phyloP scores from a whole-genome alignment of 23 red algal genomes.

The Agarophyton chilense region DNA sequence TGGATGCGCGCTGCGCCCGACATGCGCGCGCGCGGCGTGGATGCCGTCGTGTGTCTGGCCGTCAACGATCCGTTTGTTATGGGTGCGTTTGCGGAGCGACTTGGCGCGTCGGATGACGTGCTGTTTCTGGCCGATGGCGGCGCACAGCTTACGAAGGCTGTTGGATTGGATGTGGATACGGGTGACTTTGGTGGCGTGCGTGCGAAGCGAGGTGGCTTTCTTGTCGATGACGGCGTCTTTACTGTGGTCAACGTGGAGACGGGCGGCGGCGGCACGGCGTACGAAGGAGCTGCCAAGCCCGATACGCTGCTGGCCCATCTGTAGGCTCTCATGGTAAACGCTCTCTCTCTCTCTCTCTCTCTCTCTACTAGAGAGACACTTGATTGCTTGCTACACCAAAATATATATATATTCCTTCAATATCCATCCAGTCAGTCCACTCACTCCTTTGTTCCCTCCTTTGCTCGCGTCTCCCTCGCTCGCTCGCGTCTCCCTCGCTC shows the following conservation, averaged over 20 bases:
- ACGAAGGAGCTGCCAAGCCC: conserved; percentile 53
- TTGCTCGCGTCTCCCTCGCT: too few species aligned
- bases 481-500: too few species aligned
- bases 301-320: conserved; percentile 66
- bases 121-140: conserved; percentile 88
- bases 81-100: conserved; percentile 79
- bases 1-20: conserved; percentile 65
- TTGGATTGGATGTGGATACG: conserved; percentile 84
- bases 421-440: too few species aligned
- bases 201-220: conserved; percentile 59
- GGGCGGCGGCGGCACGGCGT: conserved; percentile 65
- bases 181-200: conserved; percentile 94
- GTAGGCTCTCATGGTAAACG: not conserved
- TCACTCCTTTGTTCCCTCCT: too few species aligned
- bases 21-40: conserved; percentile 72
- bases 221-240: conserved; percentile 90
- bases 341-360: not conserved
- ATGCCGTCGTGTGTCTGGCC: conserved; percentile 77
- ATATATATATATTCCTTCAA: not conserved
- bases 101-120: conserved; percentile 59
- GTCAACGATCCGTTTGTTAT: conserved; percentile 97
- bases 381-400: too few species aligned
- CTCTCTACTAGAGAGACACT: not conserved
- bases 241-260: conserved; percentile 87
- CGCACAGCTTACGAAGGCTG: conserved; percentile 67